These are phyloP conservation scores for Acanthamoeba sp. DNA, from an alignment of 208 protist species.

Conservation along the genomic window DNA sequence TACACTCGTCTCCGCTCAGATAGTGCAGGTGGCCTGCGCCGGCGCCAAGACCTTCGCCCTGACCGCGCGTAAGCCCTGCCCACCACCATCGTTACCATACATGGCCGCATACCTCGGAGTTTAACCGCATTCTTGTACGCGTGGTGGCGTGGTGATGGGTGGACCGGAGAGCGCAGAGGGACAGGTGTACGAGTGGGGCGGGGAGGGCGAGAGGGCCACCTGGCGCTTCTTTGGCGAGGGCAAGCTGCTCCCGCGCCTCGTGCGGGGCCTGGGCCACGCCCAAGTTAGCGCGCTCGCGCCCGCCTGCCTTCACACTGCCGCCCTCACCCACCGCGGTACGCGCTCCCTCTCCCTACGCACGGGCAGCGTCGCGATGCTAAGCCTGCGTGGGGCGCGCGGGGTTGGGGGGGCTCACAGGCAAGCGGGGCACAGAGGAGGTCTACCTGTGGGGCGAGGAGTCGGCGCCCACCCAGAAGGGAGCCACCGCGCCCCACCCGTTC, in stretches of 20 bases:
- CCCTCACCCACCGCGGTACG: background rate
- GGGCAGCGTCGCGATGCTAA: no score
- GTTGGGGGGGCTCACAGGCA: background rate
- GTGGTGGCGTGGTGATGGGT: no score
- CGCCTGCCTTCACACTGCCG: slow-evolving; percentile 1
- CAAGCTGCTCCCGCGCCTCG: background rate
- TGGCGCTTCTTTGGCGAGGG: slow-evolving; percentile 16
- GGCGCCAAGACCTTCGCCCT: slow-evolving; percentile 21
- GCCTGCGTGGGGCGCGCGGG: no score
- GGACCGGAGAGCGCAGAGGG: background rate
- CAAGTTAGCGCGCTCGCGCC: background rate
- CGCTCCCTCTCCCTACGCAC: background rate
- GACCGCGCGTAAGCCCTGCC: background rate
- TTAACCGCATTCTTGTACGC: no score
- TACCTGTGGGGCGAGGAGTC: slow-evolving; percentile 40
- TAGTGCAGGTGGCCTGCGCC: background rate
- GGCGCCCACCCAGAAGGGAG: background rate
- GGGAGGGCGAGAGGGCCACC: background rate
- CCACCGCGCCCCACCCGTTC: slow-evolving; percentile 7
- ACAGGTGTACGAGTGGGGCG: slow-evolving; percentile 23
- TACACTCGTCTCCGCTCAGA: background rate
- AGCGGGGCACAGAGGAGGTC: background rate
- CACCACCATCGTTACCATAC: no score
- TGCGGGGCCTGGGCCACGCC: background rate
- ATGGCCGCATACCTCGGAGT: background rate